Base-by-base conservation (phyloP, 805 yeast species). In the Zygosaccharomyces bisporus region DNA sequence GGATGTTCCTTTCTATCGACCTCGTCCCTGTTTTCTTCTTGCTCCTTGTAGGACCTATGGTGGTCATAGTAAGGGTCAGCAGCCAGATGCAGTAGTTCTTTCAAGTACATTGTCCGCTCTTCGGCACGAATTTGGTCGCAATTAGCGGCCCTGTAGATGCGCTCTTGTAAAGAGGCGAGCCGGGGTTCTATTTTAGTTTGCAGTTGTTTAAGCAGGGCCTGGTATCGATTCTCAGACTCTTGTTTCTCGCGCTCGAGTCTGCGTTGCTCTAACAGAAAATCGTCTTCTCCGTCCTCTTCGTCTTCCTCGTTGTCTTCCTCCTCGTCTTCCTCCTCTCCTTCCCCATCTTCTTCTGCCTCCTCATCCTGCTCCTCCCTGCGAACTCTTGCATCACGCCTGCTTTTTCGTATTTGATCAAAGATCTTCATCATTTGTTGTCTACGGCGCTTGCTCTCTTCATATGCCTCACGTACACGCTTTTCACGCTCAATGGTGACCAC, bases 401-500 rank as follows among this genome's bases (percentile, higher is more conserved):
- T 53, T 34, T 49, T 52, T 24, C 52, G 54, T 5, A 61, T 58
- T 34, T 54, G 54, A 10, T 60, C 64, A 27, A 63, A 60, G 8
- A 57, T 48, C 32, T 48, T 53, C 52, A 49, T 50, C 56, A 63
- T 49, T 23, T 58, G 59, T 19, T 46, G 51, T 39, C 49, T 53
- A 37, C 55, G 51, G 12, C 59, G 56, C 36, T 41, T 56, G 39
- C 48, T 53, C 40, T 63, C 67, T 34, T 59, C 61, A 41, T 52
- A 46, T 6, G 43, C 43, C 32, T 77, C 77, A 46, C 70, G 67
- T 36, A 70, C 71, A 24, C 79, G 68, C 37, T 75, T 74, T 32
- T 72, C 72, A 43, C 71, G 69, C 48, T 81, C 86, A 19, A 76
- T 61, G 21, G 70, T 71, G 45, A 79, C 59, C 21, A 80, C 81